Evolutionary conservation across 768 basidiomycete genomes (phyloP).

Genomic region (Boletus reticuloceps): DNA sequence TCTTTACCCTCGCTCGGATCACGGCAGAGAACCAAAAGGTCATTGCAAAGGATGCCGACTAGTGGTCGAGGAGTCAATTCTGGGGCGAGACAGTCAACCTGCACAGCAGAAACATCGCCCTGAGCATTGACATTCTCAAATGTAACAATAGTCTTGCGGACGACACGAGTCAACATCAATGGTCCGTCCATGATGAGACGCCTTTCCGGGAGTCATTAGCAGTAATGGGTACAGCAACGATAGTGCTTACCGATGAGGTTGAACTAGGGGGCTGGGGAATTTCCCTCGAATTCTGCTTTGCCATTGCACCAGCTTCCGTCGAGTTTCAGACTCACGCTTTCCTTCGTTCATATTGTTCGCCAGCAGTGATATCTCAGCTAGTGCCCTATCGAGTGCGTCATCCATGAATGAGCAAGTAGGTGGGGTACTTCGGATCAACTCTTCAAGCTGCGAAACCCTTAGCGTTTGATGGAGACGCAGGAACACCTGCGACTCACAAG

Average conservation of each 20-base stretch:
- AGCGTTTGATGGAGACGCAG: background rate
- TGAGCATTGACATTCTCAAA: slow-evolving; percentile 79
- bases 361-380: slow-evolving; percentile 82
- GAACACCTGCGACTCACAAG: slow-evolving; percentile 55
- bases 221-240: background rate
- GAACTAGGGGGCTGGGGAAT: slow-evolving; percentile 96
- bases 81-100: slow-evolving; percentile 88
- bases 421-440: slow-evolving; percentile 82
- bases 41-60: slow-evolving; percentile 86
- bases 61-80: slow-evolving; percentile 79
- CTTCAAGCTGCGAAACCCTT: slow-evolving; percentile 56
- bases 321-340: slow-evolving; percentile 91
- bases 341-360: slow-evolving; percentile 98
- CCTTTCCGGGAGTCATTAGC: slow-evolving; percentile 37
- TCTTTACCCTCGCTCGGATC: slow-evolving; percentile 84
- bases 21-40: slow-evolving; percentile 87
- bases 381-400: slow-evolving; percentile 81
- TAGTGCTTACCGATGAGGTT: slow-evolving; percentile 81
- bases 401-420: slow-evolving; percentile 71
- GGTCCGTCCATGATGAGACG: slow-evolving; percentile 92
- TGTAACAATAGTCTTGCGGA: slow-evolving; percentile 77
- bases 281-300: slow-evolving; percentile 84
- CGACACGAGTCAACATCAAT: slow-evolving; percentile 83
- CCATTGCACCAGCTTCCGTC: slow-evolving; percentile 88
- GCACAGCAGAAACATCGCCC: slow-evolving; percentile 76